Evolutionary conservation across 2,329 filamentous ascomycete species (phyloP), one percentile per base, ranked within the genome.

Genomic region (Didymella keratinophila): DNA sequence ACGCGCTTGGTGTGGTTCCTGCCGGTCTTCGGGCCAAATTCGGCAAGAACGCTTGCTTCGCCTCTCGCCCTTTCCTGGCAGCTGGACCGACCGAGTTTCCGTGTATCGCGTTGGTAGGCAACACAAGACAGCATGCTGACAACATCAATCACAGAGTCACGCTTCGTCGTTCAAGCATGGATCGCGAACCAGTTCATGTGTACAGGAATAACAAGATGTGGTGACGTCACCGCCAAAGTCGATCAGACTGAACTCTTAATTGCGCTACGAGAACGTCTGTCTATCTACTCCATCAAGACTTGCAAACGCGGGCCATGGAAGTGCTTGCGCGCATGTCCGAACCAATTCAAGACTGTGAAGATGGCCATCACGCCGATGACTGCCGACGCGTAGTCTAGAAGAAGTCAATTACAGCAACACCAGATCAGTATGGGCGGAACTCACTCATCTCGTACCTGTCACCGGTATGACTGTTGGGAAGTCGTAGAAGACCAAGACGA

Each of bases 371-470:
- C 60, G 6, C 55, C 56, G 49, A 66, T 63, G 8, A 64, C 62
- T 11, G 53, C 62, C 14, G 51, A 61, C 8, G 62, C 57, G 49
- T 66, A 64, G 25, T 64, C 61, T 64, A 9, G 3, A 14, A n/a
- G 11, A 36, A 42, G 44, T 54, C 21, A 54, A 44, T 44, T 4
- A 20, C 32, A 8, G 11, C 42, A 41, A 18, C 12, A 41, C 9
- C 3, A 11, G 14, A n/a, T 4, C 16, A 16, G n/a, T 18, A 6
- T 14, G 2, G 9, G 25, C 11, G 3, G 6, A 10, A 51, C 63
- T 63, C 59, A 75, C 71, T 74, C 72, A 75, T 75, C 66, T 71
- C 2, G 54, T 65, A 7, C 65, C 70, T 11, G 61, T 68, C 2
- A 71, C 68, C 1, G 71, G 71, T 32, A 67, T 52, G n/a, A 48